A percentile compares a stretch with the other conserved stretches of the same genome.
Conservation (phyloP, 306 rosid genomes). For the Acacia melanoxylon region DNA sequence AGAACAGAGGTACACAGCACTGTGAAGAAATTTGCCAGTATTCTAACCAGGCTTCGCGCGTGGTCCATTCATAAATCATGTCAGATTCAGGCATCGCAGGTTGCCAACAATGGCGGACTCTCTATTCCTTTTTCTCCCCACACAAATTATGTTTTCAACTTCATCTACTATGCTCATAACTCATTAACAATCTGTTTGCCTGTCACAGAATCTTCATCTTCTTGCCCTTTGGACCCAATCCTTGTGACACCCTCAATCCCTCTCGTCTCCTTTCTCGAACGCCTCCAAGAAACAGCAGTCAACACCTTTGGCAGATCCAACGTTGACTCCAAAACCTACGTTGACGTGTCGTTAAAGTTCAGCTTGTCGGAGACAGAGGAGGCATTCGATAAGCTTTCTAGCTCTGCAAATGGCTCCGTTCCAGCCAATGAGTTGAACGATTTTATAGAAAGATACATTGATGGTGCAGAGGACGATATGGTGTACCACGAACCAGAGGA, state of each 20-base stretch:
- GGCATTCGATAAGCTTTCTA: slow-evolving; percentile 53
- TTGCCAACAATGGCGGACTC: not conserved
- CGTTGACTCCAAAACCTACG: slow-evolving; percentile 75
- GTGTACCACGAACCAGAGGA: slow-evolving; percentile 55
- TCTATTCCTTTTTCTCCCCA: not conserved
- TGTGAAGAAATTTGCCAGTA: not conserved
- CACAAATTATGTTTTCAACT: not conserved
- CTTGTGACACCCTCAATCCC: slow-evolving; percentile 47
- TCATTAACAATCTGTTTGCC: slow-evolving; percentile 3
- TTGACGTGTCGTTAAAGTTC: slow-evolving; percentile 66
- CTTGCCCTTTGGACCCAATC: slow-evolving; percentile 1
- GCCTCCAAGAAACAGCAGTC: slow-evolving; percentile 56
- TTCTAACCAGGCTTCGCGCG: not conserved
- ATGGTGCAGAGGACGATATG: slow-evolving; percentile 70
- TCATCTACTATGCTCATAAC: not conserved
- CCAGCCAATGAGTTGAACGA: slow-evolving; percentile 37
- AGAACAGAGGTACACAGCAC: not conserved
- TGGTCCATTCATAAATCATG: not conserved
- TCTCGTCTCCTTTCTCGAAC: slow-evolving; percentile 62
- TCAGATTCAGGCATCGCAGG: not conserved
- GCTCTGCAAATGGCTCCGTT: slow-evolving; percentile 37
- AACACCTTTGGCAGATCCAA: slow-evolving; percentile 38
- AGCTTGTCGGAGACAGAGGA: slow-evolving; percentile 37
- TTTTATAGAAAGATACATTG: slow-evolving; percentile 44
- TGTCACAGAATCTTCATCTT: not conserved